Evolutionary conservation across 2,329 filamentous ascomycete species (phyloP).

Genomic region (Clarireedia sp.): DNA sequence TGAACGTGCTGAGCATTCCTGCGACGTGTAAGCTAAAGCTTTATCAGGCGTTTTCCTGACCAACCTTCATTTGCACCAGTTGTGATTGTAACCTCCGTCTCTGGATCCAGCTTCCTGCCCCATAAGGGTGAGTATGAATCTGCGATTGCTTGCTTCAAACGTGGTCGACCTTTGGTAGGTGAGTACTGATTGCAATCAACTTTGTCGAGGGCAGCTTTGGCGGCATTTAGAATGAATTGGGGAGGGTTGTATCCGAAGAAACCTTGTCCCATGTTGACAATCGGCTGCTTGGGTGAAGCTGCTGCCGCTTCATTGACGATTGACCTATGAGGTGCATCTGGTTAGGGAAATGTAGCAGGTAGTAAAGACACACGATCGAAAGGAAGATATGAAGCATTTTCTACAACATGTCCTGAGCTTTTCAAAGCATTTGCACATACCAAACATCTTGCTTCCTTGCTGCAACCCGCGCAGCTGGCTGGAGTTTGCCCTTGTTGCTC

Average conservation of each 20-base stretch:
- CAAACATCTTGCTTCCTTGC: conserved; percentile 51
- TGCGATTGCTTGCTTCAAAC: conserved; percentile 86
- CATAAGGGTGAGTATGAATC: conserved; percentile 88
- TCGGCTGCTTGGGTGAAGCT: conserved; percentile 54
- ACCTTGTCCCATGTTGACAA: conserved; percentile 58
- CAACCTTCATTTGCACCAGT: conserved; percentile 76
- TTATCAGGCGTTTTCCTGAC: conserved; percentile 1
- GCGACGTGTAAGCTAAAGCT: conserved; percentile 9
- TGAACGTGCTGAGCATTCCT: conserved; percentile 93
- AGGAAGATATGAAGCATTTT: not conserved
- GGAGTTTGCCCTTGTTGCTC: conserved; percentile 31
- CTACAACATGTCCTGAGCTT: not conserved
- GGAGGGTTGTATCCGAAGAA: conserved; percentile 95
- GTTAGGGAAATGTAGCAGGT: not conserved
- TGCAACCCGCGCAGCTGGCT: conserved; percentile 46
- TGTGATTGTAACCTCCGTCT: conserved; percentile 90
- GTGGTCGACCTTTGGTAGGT: conserved; percentile 84
- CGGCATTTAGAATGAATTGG: conserved; percentile 80
- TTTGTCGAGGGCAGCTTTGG: conserved; percentile 77
- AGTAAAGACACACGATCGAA: not conserved
- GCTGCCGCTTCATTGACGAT: conserved; percentile 60
- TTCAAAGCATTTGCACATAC: conserved; percentile 30
- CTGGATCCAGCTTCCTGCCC: conserved; percentile 71
- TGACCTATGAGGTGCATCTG: conserved; percentile 37
- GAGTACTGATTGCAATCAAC: conserved; percentile 99